Percentiles rank a stretch among this genome's conserved stretches.
Evolutionary conservation across 177 flowering plant species (phyloP).

Genomic region (Vitis hybrid): DNA sequence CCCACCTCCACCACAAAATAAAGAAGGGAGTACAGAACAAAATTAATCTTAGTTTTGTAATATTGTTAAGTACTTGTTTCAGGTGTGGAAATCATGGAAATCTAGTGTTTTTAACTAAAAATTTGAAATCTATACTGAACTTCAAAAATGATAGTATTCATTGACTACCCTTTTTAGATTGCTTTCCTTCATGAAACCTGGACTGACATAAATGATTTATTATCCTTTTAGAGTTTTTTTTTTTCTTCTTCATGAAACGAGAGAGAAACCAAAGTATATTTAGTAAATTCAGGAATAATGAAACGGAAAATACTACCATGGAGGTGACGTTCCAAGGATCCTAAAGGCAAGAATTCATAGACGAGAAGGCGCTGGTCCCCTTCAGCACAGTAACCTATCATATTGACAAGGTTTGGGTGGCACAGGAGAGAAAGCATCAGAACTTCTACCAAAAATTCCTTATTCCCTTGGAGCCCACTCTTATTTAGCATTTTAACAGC

Average conservation of each 20-base stretch:
- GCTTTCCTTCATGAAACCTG: too few species aligned
- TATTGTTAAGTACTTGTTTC: too few species aligned
- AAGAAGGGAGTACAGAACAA: too few species aligned
- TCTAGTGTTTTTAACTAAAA: too few species aligned
- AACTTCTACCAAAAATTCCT: slow-evolving; percentile 51
- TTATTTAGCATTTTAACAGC: slow-evolving; percentile 38
- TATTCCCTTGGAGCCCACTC: slow-evolving; percentile 38
- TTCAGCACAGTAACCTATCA: slow-evolving; percentile 46
- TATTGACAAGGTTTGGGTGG: slow-evolving; percentile 46
- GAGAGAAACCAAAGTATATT: neutral
- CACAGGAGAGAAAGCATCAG: slow-evolving; percentile 39
- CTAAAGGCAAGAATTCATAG: slow-evolving; percentile 45
- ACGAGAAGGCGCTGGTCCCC: slow-evolving; percentile 48
- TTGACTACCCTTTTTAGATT: too few species aligned
- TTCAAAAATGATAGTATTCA: too few species aligned
- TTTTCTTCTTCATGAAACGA: neutral
- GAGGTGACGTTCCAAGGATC: slow-evolving; percentile 41
- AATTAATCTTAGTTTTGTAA: too few species aligned
- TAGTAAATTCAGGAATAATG: neutral
- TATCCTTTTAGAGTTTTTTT: too few species aligned
- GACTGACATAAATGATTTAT: too few species aligned
- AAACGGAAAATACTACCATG: slow-evolving; percentile 26
- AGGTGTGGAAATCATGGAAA: too few species aligned
- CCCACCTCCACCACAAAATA: too few species aligned
- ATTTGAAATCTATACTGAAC: too few species aligned